These are phyloP conservation scores for Candida adriatica DNA, from an alignment of 805 yeast species.

Conservation along the genomic window DNA sequence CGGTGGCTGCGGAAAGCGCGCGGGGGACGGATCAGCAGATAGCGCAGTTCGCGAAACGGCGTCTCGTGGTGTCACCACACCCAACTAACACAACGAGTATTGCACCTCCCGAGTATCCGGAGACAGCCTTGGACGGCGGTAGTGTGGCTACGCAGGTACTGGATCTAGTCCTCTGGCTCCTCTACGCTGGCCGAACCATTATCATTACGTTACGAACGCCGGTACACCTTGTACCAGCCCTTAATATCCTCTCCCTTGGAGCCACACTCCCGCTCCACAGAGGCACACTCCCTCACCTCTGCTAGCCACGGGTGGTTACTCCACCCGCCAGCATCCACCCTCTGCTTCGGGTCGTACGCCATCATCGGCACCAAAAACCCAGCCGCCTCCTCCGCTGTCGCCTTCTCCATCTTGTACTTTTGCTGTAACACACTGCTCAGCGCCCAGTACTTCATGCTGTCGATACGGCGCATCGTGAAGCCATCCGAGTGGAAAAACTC, in stretches of 20 bases:
- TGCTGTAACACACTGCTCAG: conserved; percentile 62
- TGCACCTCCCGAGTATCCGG: too few species aligned
- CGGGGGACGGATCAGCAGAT: too few species aligned
- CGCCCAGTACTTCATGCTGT: conserved; percentile 71
- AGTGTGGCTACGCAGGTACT: too few species aligned
- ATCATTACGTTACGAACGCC: too few species aligned
- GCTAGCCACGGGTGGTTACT: conserved; percentile 46
- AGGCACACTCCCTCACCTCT: conserved; percentile 8
- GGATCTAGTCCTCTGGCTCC: too few species aligned
- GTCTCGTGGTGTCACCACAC: too few species aligned
- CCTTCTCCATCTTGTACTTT: conserved; percentile 58
- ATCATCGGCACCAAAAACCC: conserved; percentile 47
- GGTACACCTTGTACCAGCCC: conserved; percentile 19
- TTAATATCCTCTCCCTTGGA: conserved; percentile 22
- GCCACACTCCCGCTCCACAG: conserved; percentile 19
- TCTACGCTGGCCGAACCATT: too few species aligned
- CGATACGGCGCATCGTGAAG: conserved; percentile 50
- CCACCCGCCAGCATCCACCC: conserved; percentile 51
- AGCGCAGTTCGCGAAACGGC: too few species aligned
- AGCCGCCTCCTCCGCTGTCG: conserved; percentile 42
- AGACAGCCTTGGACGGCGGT: too few species aligned
- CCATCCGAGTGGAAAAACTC: conserved; percentile 40
- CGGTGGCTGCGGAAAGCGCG: too few species aligned
- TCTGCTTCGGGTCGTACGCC: conserved; percentile 37
- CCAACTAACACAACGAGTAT: too few species aligned